Conservation (phyloP, 352 stramenopile species). For the Pythium inflatum region DNA sequence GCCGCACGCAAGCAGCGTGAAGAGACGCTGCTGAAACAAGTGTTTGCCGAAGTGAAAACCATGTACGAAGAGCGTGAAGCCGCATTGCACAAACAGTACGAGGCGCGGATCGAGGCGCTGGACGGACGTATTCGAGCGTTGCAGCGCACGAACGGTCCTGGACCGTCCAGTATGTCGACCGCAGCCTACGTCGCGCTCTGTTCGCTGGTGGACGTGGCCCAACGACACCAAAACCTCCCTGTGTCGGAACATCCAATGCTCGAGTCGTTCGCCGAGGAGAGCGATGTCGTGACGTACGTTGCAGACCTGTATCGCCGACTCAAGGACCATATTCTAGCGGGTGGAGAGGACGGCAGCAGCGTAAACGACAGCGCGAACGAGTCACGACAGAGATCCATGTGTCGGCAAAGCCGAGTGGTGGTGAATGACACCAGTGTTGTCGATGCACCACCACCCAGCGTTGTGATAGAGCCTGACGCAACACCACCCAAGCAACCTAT, state of each 20-base stretch:
- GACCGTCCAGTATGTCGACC: no score
- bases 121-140: constrained; percentile 28
- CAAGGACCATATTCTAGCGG: constrained; percentile 25
- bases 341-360: neutral
- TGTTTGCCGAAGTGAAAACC: constrained; percentile 51
- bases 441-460: no score
- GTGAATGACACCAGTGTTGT: no score
- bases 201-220: constrained; percentile 43
- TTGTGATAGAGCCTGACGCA: no score
- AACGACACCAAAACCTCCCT: neutral
- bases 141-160: neutral
- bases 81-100: constrained; percentile 47
- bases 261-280: constrained; percentile 38
- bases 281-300: constrained; percentile 40
- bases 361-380: neutral
- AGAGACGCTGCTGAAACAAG: constrained; percentile 47
- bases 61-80: constrained; percentile 61
- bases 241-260: constrained; percentile 30
- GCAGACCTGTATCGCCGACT: constrained; percentile 41
- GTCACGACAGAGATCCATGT: no score
- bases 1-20: constrained; percentile 29
- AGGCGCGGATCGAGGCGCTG: constrained; percentile 42
- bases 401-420: no score
- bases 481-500: no score
- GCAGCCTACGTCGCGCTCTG: constrained; percentile 56